A percentile compares a stretch with the other conserved stretches of the same genome.
Evolutionary conservation across 176 grass and related monocot genomes (phyloP).

Genomic region (Musa schizocarpa): DNA sequence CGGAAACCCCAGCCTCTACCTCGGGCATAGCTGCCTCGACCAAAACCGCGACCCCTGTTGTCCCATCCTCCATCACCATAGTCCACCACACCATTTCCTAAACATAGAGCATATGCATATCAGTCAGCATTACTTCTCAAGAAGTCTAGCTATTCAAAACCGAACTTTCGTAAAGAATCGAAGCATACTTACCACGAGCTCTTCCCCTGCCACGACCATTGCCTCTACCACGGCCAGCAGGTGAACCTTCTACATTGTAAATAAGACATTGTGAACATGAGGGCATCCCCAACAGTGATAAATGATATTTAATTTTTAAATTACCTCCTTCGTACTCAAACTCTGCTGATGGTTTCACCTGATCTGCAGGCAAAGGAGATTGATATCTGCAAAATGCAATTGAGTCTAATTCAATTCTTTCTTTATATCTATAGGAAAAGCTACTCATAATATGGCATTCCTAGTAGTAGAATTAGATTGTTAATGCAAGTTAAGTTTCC

Average conservation of each 20-base stretch:
- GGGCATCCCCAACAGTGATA: no score
- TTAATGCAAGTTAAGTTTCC: no score
- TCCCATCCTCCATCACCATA: slow-evolving; percentile 31
- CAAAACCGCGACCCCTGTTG: slow-evolving; percentile 43
- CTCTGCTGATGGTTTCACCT: slow-evolving; percentile 53
- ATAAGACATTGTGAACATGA: background rate
- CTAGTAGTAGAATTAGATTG: no score
- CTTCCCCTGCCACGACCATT: slow-evolving; percentile 61
- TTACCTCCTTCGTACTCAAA: slow-evolving; percentile 63
- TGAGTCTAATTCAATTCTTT: no score
- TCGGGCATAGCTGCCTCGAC: slow-evolving; percentile 41
- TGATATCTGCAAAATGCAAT: slow-evolving; percentile 47
- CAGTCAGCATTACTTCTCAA: background rate
- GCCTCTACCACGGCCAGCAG: slow-evolving; percentile 48
- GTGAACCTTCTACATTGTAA: slow-evolving; percentile 36
- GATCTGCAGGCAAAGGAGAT: slow-evolving; percentile 59
- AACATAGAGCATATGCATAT: slow-evolving; percentile 16
- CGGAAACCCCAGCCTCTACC: slow-evolving; percentile 43
- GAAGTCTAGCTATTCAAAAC: background rate
- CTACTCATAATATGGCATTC: no score
- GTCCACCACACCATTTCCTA: slow-evolving; percentile 36
- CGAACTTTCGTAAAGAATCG: slow-evolving; percentile 1
- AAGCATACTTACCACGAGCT: slow-evolving; percentile 40
- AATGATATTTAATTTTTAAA: background rate
- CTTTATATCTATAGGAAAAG: no score